phyloP scores from a whole-genome alignment of 108 stramenopile genomes.

The Conticribra weissflogii region DNA sequence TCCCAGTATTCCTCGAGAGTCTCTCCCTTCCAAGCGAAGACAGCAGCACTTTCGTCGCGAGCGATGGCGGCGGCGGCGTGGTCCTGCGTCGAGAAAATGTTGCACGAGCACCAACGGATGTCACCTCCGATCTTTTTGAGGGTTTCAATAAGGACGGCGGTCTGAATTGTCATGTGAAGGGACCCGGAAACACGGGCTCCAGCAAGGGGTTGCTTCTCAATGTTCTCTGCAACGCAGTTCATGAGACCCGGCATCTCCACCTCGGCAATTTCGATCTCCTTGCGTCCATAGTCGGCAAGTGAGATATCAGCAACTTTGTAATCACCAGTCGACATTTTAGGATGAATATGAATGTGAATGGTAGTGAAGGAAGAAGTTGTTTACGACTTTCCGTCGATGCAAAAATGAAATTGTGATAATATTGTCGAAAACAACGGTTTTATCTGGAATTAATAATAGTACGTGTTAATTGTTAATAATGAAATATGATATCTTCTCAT shows the following conservation, averaged over 20 bases:
- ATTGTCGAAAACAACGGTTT: too few relatives aligned
- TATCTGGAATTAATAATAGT: too few relatives aligned
- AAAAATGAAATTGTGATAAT: constrained; percentile 3
- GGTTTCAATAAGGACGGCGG: constrained; percentile 99
- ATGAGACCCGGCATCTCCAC: constrained; percentile 99
- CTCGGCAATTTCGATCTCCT: constrained; percentile 99
- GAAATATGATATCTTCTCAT: too few relatives aligned
- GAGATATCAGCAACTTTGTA: constrained; percentile 99
- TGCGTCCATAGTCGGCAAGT: constrained; percentile 99
- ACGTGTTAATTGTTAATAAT: too few relatives aligned
- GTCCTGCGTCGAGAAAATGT: constrained; percentile 99
- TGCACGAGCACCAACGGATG: constrained; percentile 99
- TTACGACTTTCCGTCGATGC: neutral
- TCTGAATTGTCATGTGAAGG: constrained; percentile 99
- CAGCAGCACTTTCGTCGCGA: constrained; percentile 96
- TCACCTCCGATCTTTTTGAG: constrained; percentile 95
- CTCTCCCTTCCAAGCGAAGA: constrained; percentile 99
- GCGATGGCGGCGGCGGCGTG: constrained; percentile 99
- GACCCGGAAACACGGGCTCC: constrained; percentile 98
- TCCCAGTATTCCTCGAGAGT: constrained; percentile 99
- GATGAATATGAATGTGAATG: too few relatives aligned
- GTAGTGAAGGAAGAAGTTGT: too few relatives aligned
- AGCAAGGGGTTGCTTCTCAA: constrained; percentile 74
- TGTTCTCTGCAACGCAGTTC: constrained; percentile 95
- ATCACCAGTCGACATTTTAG: constrained; percentile 95